Evolutionary conservation across 1,139 yeast species (phyloP).

Genomic region (Yamadazyma aaseri): DNA sequence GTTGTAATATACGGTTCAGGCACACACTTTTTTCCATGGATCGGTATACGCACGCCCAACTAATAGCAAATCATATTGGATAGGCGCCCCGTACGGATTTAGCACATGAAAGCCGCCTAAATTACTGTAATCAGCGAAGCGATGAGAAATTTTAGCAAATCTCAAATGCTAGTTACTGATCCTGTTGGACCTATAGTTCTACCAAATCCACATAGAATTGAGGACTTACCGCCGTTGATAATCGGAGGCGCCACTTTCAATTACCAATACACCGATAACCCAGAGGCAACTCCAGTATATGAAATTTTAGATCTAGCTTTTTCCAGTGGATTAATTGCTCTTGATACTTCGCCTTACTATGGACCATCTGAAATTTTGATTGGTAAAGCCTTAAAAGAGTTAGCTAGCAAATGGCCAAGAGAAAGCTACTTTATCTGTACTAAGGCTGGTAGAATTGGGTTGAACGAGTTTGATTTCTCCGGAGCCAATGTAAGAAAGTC

Average conservation of each 20-base stretch:
- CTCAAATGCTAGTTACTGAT: slow-evolving; percentile 4
- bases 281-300: slow-evolving; percentile 54
- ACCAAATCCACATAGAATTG: slow-evolving; percentile 23
- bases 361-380: slow-evolving; percentile 81
- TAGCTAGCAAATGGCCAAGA: slow-evolving; percentile 49
- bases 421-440: slow-evolving; percentile 73
- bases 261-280: slow-evolving; percentile 69
- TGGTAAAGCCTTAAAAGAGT: slow-evolving; percentile 59
- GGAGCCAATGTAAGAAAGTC: slow-evolving; percentile 59
- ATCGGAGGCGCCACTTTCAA: slow-evolving; percentile 89
- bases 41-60: no score
- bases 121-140: no score
- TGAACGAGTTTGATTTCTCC: slow-evolving; percentile 74
- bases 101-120: no score
- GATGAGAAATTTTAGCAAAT: background rate
- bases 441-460: slow-evolving; percentile 76
- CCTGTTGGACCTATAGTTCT: slow-evolving; percentile 19
- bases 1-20: slow-evolving; percentile 1
- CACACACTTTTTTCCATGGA: no score
- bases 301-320: slow-evolving; percentile 63
- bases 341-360: slow-evolving; percentile 92
- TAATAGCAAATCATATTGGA: no score
- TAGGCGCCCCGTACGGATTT: no score
- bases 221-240: slow-evolving; percentile 56
- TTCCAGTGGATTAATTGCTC: slow-evolving; percentile 64